Evolutionary conservation across 2,329 filamentous ascomycete species (phyloP).

Genomic region (Fusarium sp.): DNA sequence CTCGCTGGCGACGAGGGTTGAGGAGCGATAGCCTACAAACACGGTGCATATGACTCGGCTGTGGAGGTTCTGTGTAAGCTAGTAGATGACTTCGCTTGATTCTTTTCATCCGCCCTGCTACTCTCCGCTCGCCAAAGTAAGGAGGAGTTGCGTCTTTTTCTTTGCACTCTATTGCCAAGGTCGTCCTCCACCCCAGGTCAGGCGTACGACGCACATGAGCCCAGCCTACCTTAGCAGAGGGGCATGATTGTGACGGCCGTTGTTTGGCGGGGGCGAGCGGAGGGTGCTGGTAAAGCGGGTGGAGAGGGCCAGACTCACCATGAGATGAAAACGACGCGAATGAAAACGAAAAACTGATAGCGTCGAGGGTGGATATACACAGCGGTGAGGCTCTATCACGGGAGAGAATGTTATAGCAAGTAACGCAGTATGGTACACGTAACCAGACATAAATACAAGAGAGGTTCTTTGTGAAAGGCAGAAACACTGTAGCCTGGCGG

Average conservation of each 20-base stretch:
- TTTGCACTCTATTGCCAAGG: constrained; percentile 22
- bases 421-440: neutral
- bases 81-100: constrained; percentile 12
- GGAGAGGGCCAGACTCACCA: constrained; percentile 40
- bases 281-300: constrained; percentile 28
- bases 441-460: neutral
- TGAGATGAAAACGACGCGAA: constrained; percentile 33
- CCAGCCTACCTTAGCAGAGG: constrained; percentile 28
- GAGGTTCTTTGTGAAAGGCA: constrained; percentile 7
- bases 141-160: constrained; percentile 32
- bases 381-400: constrained; percentile 17
- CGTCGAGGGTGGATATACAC: neutral
- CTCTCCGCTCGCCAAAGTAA: constrained; percentile 5
- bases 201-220: constrained; percentile 36
- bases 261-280: constrained; percentile 27
- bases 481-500: constrained; percentile 12
- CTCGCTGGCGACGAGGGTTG: constrained; percentile 10
- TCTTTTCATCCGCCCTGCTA: constrained; percentile 8
- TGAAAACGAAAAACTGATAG: constrained; percentile 18
- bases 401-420: neutral
- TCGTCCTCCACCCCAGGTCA: constrained; percentile 34
- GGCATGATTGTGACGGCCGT: constrained; percentile 36
- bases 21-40: constrained; percentile 11
- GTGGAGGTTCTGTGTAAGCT: constrained; percentile 38
- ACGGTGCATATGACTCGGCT: constrained; percentile 42